phyloP scores from a whole-genome alignment of 495 filamentous ascomycete species.

The Pyrenopolyporus hunteri region DNA sequence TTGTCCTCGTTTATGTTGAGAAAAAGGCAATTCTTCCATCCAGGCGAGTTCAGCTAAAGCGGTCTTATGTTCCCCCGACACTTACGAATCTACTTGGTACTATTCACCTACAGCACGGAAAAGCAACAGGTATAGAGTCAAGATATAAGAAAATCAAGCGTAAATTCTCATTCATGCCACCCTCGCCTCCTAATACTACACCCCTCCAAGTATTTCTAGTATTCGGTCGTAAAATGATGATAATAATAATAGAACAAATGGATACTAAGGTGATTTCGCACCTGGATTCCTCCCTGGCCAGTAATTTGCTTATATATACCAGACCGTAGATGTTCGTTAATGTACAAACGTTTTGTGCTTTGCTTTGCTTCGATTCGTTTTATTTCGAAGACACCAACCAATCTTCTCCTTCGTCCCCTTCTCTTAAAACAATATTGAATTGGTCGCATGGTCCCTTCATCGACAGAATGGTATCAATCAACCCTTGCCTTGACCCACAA shows the following conservation, averaged over 20 bases:
- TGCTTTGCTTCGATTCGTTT: conserved; percentile 15
- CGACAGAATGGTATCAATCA: background rate
- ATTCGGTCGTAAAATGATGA: background rate
- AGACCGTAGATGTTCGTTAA: conserved; percentile 30
- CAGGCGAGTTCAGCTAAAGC: no score
- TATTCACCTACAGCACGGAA: no score
- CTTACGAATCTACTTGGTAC: no score
- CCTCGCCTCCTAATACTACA: no score
- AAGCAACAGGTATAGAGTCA: no score
- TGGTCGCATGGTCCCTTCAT: conserved; percentile 13
- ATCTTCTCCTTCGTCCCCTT: conserved; percentile 3
- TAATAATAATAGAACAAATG: background rate
- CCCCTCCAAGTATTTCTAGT: background rate
- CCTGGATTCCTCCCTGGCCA: conserved; percentile 17
- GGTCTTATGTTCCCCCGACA: no score
- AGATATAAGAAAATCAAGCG: no score
- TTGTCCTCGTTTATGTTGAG: no score
- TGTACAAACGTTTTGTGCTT: conserved; percentile 20
- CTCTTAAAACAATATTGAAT: conserved; percentile 8
- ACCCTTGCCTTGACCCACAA: conserved; percentile 5
- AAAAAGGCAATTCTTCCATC: no score
- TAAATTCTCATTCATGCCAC: no score
- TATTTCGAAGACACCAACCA: conserved; percentile 11
- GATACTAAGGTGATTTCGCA: conserved; percentile 15
- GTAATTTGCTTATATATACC: conserved; percentile 18